phyloP scores from a whole-genome alignment of 768 basidiomycete species.

The Clitopilus passeckerianus region DNA sequence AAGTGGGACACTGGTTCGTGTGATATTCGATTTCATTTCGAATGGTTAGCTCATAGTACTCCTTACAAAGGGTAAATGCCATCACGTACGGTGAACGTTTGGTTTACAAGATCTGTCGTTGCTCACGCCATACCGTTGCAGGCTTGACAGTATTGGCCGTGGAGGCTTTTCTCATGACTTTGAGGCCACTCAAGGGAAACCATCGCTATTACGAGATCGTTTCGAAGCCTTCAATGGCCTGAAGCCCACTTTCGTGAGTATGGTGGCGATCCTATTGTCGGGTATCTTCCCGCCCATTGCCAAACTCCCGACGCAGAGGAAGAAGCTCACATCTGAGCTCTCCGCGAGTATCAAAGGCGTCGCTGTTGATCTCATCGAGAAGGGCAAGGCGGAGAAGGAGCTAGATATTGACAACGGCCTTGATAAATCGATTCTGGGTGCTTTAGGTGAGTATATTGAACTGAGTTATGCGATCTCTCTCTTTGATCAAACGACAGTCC shows the following conservation, averaged over 20 bases:
- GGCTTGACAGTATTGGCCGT: constrained; percentile 53
- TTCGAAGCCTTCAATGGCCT: background rate
- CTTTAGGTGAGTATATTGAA: background rate
- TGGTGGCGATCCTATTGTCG: background rate
- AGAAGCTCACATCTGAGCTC: background rate
- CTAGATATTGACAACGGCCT: background rate
- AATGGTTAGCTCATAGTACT: constrained; percentile 20
- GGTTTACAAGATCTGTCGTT: background rate
- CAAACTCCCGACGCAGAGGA: background rate
- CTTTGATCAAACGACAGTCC: no score
- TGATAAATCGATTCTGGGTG: background rate
- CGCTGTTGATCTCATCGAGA: background rate
- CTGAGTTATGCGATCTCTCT: background rate
- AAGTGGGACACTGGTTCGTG: constrained; percentile 23
- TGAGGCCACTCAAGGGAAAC: constrained; percentile 42
- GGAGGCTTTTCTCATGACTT: constrained; percentile 60
- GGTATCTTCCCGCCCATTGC: background rate
- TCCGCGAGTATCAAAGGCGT: background rate
- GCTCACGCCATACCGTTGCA: constrained; percentile 9
- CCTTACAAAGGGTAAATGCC: constrained; percentile 25
- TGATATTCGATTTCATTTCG: constrained; percentile 7
- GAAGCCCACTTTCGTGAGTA: background rate
- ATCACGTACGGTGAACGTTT: background rate
- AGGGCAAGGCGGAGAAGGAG: background rate
- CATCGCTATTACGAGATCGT: background rate